A percentile compares a stretch with the other conserved stretches of the same genome.
phyloP scores from a whole-genome alignment of 176 grass and related monocot genomes.

The Triticum timopheevii region DNA sequence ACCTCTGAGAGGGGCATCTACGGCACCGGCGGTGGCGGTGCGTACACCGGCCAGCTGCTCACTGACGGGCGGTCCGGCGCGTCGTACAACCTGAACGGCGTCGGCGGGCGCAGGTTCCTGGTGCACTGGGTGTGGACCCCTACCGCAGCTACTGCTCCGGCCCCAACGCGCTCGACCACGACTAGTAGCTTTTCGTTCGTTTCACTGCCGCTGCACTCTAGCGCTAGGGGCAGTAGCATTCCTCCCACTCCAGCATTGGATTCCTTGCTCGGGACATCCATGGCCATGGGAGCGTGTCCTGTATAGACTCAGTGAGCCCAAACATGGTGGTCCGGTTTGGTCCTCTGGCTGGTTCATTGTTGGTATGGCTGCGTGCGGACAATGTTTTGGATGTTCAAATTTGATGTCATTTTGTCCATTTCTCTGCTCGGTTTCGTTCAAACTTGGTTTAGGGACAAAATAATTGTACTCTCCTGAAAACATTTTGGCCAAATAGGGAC shows the following conservation, averaged over 20 bases:
- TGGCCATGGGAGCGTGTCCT: not conserved
- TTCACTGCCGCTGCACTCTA: not conserved
- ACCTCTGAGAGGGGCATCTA: conserved; percentile 96
- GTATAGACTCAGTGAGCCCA: not conserved
- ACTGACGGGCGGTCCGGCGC: conserved; percentile 57
- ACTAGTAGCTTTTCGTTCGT: too few species aligned
- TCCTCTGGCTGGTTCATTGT: too few species aligned
- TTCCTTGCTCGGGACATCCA: not conserved
- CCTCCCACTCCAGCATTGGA: not conserved
- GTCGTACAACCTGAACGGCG: conserved; percentile 67
- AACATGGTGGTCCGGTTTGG: not conserved
- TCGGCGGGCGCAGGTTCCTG: conserved; percentile 58
- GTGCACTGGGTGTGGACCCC: conserved; percentile 98
- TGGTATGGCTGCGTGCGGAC: not conserved
- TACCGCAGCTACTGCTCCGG: conserved; percentile 86
- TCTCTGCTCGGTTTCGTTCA: not conserved
- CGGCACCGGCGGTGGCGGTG: conserved; percentile 77
- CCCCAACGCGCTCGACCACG: conserved; percentile 78
- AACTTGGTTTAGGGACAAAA: too few species aligned
- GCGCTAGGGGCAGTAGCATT: not conserved
- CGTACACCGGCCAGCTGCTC: conserved; percentile 76
- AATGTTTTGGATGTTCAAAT: not conserved
- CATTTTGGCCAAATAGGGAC: too few species aligned
- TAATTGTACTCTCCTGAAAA: too few species aligned
- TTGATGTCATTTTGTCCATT: not conserved